Conservation (phyloP, 2,329 filamentous ascomycete genomes). For the Neofusicoccum sp. region DNA sequence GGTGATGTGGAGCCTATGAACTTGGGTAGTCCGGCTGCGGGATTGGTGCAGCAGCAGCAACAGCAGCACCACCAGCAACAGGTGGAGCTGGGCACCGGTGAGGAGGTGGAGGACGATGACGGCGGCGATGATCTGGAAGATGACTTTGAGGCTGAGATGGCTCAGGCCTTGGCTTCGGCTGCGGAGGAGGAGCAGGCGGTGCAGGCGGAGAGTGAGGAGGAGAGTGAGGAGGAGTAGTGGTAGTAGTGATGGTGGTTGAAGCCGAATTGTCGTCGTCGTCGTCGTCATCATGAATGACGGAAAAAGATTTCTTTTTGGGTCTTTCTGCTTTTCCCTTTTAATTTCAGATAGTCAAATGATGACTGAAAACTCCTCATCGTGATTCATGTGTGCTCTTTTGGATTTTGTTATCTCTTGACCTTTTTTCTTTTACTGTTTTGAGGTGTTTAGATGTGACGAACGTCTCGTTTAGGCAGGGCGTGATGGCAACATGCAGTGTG, state of each 20-base stretch:
- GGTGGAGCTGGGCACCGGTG: constrained; percentile 34
- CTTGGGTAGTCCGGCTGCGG: constrained; percentile 31
- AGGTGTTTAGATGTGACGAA: no score
- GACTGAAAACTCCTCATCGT: no score
- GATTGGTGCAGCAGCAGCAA: constrained; percentile 16
- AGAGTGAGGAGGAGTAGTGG: constrained; percentile 45
- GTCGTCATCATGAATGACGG: no score
- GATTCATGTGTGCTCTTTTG: no score
- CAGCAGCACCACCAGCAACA: constrained; percentile 4
- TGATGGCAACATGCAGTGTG: no score
- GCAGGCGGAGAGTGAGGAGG: constrained; percentile 37
- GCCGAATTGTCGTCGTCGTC: no score
- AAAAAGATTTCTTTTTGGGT: no score
- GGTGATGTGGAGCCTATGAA: constrained; percentile 34
- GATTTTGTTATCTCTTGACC: no score
- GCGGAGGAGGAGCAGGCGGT: constrained; percentile 22
- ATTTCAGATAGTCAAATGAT: no score
- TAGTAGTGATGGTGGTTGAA: not conserved
- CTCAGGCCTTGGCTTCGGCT: constrained; percentile 35
- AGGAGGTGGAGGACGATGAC: constrained; percentile 29
- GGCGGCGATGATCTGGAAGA: constrained; percentile 36
- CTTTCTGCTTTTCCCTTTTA: no score
- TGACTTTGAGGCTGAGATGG: constrained; percentile 43
- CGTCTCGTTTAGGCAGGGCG: no score
- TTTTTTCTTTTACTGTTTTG: no score